Conservation (phyloP, 2,329 filamentous ascomycete genomes). For the Pseudogymnoascus sp. region DNA sequence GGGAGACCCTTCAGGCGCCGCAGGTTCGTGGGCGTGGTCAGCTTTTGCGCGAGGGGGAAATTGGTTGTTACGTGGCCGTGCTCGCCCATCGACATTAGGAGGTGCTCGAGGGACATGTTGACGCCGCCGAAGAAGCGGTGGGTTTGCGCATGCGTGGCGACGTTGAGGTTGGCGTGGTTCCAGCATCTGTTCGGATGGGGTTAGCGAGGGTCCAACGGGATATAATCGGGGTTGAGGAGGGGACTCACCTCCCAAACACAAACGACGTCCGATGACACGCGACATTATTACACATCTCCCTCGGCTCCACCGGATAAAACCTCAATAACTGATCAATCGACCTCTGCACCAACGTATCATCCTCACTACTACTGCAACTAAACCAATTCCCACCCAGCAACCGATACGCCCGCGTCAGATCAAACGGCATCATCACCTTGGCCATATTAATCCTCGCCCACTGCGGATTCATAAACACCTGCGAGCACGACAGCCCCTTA, state of each 20-base stretch:
- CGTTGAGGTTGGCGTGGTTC: constrained; percentile 58
- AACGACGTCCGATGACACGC: constrained; percentile 52
- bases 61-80: constrained; percentile 45
- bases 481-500: constrained; percentile 47
- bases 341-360: constrained; percentile 42
- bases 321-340: constrained; percentile 47
- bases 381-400: constrained; percentile 46
- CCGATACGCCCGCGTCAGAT: constrained; percentile 41
- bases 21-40: constrained; percentile 44
- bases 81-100: constrained; percentile 49
- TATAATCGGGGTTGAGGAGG: background rate
- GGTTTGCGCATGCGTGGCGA: constrained; percentile 54
- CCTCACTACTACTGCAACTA: constrained; percentile 38
- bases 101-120: constrained; percentile 47
- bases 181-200: constrained; percentile 34
- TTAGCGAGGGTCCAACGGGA: background rate
- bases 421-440: constrained; percentile 39
- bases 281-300: constrained; percentile 53
- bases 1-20: constrained; percentile 43
- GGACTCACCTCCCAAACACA: constrained; percentile 47
- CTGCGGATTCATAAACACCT: constrained; percentile 56
- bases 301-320: constrained; percentile 44
- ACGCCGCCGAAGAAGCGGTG: constrained; percentile 54
- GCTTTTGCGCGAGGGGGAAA: constrained; percentile 36
- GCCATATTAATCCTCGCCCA: constrained; percentile 48